A percentile compares a stretch with the other conserved stretches of the same genome.
These are phyloP conservation scores for Neurospora terricola DNA, from an alignment of 495 filamentous ascomycete genomes.

Conservation along the genomic window DNA sequence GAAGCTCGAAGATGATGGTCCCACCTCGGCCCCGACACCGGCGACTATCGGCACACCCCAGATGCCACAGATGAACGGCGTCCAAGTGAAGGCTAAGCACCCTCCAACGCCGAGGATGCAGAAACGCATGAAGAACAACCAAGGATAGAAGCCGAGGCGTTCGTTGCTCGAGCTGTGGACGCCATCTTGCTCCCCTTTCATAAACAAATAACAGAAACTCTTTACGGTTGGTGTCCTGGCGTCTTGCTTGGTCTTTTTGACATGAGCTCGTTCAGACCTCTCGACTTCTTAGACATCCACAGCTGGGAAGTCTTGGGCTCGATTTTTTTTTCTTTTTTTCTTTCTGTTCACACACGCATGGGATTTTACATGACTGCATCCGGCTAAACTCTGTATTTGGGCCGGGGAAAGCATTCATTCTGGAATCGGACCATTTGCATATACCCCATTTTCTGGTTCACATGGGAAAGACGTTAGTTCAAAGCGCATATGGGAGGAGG, in stretches of 20 bases:
- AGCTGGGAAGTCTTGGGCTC: neutral
- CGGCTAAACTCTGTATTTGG: slow-evolving; percentile 3
- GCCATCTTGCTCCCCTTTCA: neutral
- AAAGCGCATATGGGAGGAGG: neutral
- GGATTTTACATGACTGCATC: neutral
- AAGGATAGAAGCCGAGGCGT: slow-evolving; percentile 8
- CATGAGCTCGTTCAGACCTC: neutral
- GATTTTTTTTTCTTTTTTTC: neutral
- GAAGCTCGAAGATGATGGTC: slow-evolving; percentile 59
- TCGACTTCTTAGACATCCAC: neutral
- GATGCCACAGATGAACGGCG: slow-evolving; percentile 39
- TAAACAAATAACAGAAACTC: neutral
- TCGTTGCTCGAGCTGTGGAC: neutral
- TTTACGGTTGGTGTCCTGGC: neutral
- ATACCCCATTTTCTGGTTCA: slow-evolving; percentile 10
- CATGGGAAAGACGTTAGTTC: neutral
- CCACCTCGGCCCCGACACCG: slow-evolving; percentile 36
- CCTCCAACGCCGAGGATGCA: slow-evolving; percentile 36
- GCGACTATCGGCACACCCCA: slow-evolving; percentile 29
- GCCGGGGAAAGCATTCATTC: slow-evolving; percentile 1
- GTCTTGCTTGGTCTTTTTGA: slow-evolving; percentile 2
- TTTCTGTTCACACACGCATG: slow-evolving; percentile 1
- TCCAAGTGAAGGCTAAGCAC: slow-evolving; percentile 29
- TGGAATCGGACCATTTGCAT: slow-evolving; percentile 13
- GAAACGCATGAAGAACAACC: slow-evolving; percentile 35